Evolutionary conservation across 345 rosid genomes (phyloP), one percentile per base, ranked within the genome.

Genomic region (Hibiscus trionum): DNA sequence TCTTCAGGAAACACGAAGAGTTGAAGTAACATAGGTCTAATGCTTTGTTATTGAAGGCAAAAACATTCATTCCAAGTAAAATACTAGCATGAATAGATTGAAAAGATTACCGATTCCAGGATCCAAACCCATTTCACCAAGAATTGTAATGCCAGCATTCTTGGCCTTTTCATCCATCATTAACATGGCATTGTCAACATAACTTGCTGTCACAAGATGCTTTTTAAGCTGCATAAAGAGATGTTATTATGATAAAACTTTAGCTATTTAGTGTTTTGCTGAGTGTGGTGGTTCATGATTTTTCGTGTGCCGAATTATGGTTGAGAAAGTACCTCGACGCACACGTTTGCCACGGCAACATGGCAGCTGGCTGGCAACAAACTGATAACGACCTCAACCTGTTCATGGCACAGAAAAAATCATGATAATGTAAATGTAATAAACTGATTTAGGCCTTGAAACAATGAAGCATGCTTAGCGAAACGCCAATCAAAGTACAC

Each of bases 41-140:
- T 11, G 35, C 7, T n/a, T n/a, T 62, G 10, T 62, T 19, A 62
- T 17, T 16, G 66, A 8, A 35, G 27, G 26, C 27, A 35, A 64
- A 42, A 64, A 65, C 17, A 50, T 6, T 49, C 33, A 47, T 16
- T 4, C 62, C 66, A 39, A 71, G 53, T 46, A 62, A 69, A 26
- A 26, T 50, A 67, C n/a, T 29, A 61, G 59, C 15, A 27, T 58
- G 56, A 72, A 68, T 50, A 47, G 66, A 59, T 53, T 70, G 19
- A 12, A 37, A 42, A 62, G 70, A 44, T 77, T 87, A 91, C 98
- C 97, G 37, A 94, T 94, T 80, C 98, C 98, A 73, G 98, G 98
- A 80, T 94, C 98, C 82, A 94, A 81, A 42, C 98, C 98, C 97
- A 94, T 91, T 85, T 94, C 98, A 4, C 97, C 97, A 61, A 94